Evolutionary conservation across 768 basidiomycete genomes (phyloP).

Genomic region (Chlorophyllum brunneum): DNA sequence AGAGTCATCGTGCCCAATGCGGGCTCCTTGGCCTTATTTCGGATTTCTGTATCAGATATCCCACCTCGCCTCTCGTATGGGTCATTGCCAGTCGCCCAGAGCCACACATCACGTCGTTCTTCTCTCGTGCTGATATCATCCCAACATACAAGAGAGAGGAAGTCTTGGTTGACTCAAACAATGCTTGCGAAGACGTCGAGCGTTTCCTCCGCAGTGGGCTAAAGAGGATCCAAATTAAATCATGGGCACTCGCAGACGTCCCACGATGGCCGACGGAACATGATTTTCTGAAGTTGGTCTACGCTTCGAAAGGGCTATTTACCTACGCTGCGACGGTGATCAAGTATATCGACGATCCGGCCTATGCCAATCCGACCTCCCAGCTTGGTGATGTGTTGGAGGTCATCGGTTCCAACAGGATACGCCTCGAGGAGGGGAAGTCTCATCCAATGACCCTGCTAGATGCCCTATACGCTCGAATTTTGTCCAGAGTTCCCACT

Average conservation of each 20-base stretch:
- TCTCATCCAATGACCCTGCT: neutral
- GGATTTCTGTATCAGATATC: neutral
- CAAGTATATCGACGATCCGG: slow-evolving; percentile 16
- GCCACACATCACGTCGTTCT: slow-evolving; percentile 15
- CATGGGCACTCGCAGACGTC: neutral
- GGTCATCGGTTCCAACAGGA: neutral
- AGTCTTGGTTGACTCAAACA: slow-evolving; percentile 11
- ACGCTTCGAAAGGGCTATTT: slow-evolving; percentile 21
- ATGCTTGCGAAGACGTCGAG: slow-evolving; percentile 17
- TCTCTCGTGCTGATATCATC: neutral
- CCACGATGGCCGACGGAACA: slow-evolving; percentile 18
- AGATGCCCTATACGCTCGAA: neutral
- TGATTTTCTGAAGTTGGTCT: slow-evolving; percentile 12
- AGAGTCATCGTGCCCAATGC: slow-evolving; percentile 7
- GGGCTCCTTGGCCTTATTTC: slow-evolving; percentile 15
- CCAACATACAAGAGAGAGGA: neutral
- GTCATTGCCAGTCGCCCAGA: slow-evolving; percentile 23
- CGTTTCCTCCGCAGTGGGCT: slow-evolving; percentile 15
- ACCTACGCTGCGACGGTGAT: slow-evolving; percentile 20
- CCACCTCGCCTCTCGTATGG: slow-evolving; percentile 17
- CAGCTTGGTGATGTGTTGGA: neutral
- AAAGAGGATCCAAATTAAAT: neutral
- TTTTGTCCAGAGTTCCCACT: neutral
- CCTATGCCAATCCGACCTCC: neutral
- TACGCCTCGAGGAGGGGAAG: neutral